Percentiles rank a stretch among this genome's conserved stretches.
Conservation (phyloP, 257 asterid species). For the Rubia yunnanensis region DNA sequence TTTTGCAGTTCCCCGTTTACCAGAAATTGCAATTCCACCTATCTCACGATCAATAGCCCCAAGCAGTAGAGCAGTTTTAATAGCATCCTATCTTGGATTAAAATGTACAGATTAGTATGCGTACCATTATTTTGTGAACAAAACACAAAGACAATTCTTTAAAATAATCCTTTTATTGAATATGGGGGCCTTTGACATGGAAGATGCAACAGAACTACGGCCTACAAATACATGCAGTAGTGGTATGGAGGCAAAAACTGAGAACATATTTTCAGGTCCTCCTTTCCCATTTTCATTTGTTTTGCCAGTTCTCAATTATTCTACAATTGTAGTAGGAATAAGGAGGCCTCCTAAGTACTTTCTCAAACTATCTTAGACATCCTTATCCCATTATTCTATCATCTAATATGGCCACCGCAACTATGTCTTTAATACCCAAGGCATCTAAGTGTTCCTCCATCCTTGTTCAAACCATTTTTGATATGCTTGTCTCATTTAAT, state of each 20-base stretch:
- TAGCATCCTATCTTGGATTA: slow-evolving; percentile 60
- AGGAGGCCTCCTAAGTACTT: background rate
- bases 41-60: slow-evolving; percentile 95
- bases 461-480: background rate
- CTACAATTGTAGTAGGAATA: background rate
- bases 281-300: background rate
- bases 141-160: background rate
- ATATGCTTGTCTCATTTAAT: background rate
- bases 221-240: background rate
- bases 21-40: slow-evolving; percentile 97
- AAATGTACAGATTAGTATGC: slow-evolving; percentile 10
- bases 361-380: background rate
- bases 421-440: no score
- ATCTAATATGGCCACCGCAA: no score
- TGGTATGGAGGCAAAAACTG: background rate
- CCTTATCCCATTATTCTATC: background rate
- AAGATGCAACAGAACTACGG: background rate
- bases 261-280: background rate
- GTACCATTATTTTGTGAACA: slow-evolving; percentile 2
- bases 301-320: background rate
- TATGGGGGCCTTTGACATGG: background rate
- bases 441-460: background rate
- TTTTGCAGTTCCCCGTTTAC: slow-evolving; percentile 97
- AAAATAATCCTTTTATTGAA: background rate
- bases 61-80: slow-evolving; percentile 92